Conservation (phyloP, 495 filamentous ascomycete genomes). For the Aspergillus bridgeri region DNA sequence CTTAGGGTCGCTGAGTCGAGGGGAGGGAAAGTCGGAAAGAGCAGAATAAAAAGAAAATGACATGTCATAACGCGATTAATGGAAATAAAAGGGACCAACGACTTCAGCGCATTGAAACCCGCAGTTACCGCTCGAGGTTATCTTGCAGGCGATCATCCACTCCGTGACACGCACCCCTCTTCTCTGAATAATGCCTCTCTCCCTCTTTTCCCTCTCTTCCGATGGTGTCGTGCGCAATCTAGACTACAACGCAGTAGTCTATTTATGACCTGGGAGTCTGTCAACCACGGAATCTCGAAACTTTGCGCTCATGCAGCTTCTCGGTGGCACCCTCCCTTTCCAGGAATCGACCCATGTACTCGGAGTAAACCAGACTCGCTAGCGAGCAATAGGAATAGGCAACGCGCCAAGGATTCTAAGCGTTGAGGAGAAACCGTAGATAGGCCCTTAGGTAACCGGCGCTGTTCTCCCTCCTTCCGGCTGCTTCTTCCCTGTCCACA, state of each 20-base stretch:
- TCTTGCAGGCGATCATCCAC: neutral
- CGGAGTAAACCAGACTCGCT: neutral
- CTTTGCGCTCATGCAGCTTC: neutral
- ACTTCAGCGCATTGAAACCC: neutral
- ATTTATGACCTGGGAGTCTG: too few relatives aligned
- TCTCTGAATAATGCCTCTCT: neutral
- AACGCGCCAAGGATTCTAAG: too few relatives aligned
- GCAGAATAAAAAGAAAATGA: neutral
- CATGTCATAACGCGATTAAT: conserved; percentile 1
- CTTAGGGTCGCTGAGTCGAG: neutral
- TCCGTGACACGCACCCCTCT: neutral
- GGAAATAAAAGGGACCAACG: neutral
- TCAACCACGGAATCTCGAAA: too few relatives aligned
- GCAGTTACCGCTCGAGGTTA: conserved; percentile 8
- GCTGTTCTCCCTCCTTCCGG: conserved; percentile 12
- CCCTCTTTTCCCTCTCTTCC: neutral
- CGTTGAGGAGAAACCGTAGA: too few relatives aligned
- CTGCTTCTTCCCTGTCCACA: conserved; percentile 5
- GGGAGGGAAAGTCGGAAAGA: neutral
- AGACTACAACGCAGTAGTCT: too few relatives aligned
- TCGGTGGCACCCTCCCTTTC: neutral
- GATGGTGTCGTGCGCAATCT: neutral
- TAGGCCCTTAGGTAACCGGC: neutral
- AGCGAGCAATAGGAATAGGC: neutral
- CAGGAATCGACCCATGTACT: too few relatives aligned